phyloP scores from a whole-genome alignment of 148 eudicot genomes.

The Silene latifolia region DNA sequence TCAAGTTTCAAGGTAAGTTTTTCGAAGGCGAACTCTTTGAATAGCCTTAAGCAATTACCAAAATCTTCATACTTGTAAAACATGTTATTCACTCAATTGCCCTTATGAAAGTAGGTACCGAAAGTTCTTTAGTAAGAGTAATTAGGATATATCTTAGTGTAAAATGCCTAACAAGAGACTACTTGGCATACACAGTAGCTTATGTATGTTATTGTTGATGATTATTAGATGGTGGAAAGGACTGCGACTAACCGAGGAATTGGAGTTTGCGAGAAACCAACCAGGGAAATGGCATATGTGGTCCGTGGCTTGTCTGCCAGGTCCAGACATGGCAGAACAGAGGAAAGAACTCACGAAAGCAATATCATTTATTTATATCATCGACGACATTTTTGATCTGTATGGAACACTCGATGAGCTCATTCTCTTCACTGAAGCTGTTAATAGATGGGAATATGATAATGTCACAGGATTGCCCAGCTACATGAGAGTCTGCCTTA shows the following conservation, averaged over 20 bases:
- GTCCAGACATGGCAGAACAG: conserved; percentile 30
- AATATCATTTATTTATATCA: conserved; percentile 49
- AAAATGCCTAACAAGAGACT: no score
- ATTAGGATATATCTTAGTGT: no score
- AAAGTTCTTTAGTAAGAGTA: no score
- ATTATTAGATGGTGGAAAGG: conserved; percentile 62
- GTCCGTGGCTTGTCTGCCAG: conserved; percentile 48
- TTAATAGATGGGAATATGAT: conserved; percentile 52
- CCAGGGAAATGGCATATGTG: conserved; percentile 80
- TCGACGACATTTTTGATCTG: conserved; percentile 70
- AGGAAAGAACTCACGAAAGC: conserved; percentile 57
- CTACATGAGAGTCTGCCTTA: conserved; percentile 52
- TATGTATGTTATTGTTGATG: background rate
- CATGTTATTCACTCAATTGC: no score
- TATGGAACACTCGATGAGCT: conserved; percentile 53
- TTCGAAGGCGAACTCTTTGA: no score
- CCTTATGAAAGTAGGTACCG: no score
- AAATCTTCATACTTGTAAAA: no score
- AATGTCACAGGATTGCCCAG: conserved; percentile 39
- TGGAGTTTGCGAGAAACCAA: conserved; percentile 51
- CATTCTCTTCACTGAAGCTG: conserved; percentile 51
- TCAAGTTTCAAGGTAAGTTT: conserved; percentile 42
- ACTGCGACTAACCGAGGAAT: conserved; percentile 32
- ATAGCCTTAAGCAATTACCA: no score
- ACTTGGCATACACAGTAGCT: background rate